A percentile compares a stretch with the other conserved stretches of the same genome.
Conservation (phyloP, 345 rosid genomes). For the Salix purpurea region DNA sequence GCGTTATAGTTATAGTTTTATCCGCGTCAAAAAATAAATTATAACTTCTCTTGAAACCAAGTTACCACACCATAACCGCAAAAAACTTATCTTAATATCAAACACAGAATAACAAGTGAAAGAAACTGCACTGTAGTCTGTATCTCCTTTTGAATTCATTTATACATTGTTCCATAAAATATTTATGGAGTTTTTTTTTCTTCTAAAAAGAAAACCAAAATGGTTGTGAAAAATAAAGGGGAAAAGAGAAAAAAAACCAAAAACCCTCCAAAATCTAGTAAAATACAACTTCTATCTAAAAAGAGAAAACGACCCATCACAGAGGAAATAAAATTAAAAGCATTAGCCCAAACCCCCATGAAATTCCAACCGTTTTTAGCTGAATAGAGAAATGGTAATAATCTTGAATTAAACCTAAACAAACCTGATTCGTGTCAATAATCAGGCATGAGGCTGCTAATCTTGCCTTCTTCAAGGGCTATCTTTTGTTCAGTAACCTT, state of each 20-base stretch:
- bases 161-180: slow-evolving; percentile 6
- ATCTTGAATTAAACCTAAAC: background rate
- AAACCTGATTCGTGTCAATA: slow-evolving; percentile 26
- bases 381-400: too few species aligned
- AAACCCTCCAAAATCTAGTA: slow-evolving; percentile 9
- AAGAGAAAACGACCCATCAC: background rate
- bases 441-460: slow-evolving; percentile 69
- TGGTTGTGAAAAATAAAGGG: background rate
- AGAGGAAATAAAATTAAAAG: background rate
- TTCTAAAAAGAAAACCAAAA: background rate
- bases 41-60: too few species aligned
- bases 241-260: background rate
- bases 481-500: slow-evolving; percentile 62
- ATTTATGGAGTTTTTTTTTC: too few species aligned
- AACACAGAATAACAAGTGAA: background rate
- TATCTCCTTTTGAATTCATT: slow-evolving; percentile 12
- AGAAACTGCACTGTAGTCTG: slow-evolving; percentile 6
- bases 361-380: background rate
- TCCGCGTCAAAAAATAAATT: too few species aligned
- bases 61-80: too few species aligned
- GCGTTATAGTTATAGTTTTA: too few species aligned
- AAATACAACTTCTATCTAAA: background rate
- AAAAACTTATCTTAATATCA: too few species aligned
- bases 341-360: background rate
- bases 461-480: slow-evolving; percentile 78